Conservation (phyloP, 1,284 basidiomycete species). For the Boletus chippewaensis region DNA sequence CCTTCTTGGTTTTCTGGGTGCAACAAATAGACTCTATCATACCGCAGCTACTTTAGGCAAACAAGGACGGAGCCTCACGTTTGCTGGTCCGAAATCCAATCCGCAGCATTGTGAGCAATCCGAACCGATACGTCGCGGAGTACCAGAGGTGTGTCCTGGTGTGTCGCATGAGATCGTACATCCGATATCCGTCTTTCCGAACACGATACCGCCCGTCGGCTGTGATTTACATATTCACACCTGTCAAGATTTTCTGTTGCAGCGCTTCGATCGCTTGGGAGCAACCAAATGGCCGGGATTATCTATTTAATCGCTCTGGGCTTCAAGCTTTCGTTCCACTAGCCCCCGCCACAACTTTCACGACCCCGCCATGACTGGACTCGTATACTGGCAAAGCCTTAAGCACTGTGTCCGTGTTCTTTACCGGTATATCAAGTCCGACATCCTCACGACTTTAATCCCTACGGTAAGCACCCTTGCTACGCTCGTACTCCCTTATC, state of each 20-base stretch:
- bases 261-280: conserved; percentile 8
- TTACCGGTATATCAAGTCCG: conserved; percentile 37
- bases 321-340: not conserved
- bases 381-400: conserved; percentile 11
- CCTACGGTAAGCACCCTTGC: conserved; percentile 30
- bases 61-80: not conserved
- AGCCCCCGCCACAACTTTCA: conserved; percentile 17
- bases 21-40: not conserved
- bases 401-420: conserved; percentile 14
- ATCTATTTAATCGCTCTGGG: conserved; percentile 21
- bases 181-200: conserved; percentile 5
- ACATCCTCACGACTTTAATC: conserved; percentile 37
- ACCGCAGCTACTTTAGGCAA: not conserved
- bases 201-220: conserved; percentile 5
- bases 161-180: not conserved
- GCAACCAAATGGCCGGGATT: not conserved
- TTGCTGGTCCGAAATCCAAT: not conserved
- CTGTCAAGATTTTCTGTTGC: conserved; percentile 6
- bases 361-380: conserved; percentile 21
- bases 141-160: not conserved
- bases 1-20: not conserved
- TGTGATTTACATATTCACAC: conserved; percentile 11
- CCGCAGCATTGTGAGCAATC: not conserved
- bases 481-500: conserved; percentile 1
- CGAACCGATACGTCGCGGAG: conserved; percentile 8